Evolutionary conservation across 768 basidiomycete genomes (phyloP), one percentile per base, ranked within the genome.

Genomic region (Scleroderma citrinum): DNA sequence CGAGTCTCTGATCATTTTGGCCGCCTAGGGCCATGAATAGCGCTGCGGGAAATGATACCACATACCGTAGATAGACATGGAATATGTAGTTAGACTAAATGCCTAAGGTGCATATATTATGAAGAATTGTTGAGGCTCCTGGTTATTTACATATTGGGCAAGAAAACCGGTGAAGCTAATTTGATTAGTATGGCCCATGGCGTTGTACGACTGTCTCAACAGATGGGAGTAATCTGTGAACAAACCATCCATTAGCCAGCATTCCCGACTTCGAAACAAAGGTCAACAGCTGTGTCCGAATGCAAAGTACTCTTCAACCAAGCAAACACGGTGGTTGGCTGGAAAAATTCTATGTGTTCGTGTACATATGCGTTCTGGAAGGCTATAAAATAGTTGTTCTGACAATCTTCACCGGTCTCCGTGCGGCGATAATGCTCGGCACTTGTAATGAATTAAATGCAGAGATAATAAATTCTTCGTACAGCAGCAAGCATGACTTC

Each of bases 401-500:
- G 51, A 86, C 68, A 31, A 85, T 61, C 13, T 26, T 81, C 78
- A 3, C 78, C 82, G 44, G 69, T 75, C 19, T 68, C 65, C 10
- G 64, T 59, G 59, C 87, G 78, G 46, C 74, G 69, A 75, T 80
- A 89, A 16, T 29, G 29, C 42, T 21, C 37, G 46, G 31, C 7
- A 19, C 19, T 30, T 8, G 4, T 7, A 24, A 37, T 32, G 16
- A 17, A 16, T 42, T 2, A 11, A 13, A 44, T 10, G 34, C 5
- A 37, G 14, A 16, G 20, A 1, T 2, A 26, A 3, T n/a, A 13
- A 32, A 5, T 3, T 0, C 20, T 29, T 38, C 76, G 57, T 56
- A 85, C 84, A 40, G 87, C 82, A 57, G 79, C 69, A n/a, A 89
- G 72, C 78, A 89, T 82, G 55, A 77, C 67, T 62, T 89, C 86